Evolutionary conservation across 306 rosid genomes (phyloP).

Genomic region (Lupinus albus): DNA sequence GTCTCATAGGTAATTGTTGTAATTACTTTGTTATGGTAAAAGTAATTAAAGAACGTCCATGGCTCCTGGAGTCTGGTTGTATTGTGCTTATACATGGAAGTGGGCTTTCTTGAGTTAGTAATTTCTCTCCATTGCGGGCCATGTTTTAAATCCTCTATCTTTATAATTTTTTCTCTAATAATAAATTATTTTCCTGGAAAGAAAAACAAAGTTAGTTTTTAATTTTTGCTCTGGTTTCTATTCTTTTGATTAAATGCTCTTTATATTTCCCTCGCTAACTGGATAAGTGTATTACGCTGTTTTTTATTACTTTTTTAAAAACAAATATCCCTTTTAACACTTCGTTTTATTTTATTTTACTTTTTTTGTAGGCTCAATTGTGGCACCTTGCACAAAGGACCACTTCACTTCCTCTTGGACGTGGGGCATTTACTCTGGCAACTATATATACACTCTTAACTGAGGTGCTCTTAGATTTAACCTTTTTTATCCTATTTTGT

Average conservation of each 20-base stretch:
- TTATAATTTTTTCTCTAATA: too few relatives aligned
- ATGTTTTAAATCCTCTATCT: too few relatives aligned
- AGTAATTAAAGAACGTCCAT: not conserved
- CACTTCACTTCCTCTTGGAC: slow-evolving; percentile 92
- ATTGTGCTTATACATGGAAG: too few relatives aligned
- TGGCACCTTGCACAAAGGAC: slow-evolving; percentile 99
- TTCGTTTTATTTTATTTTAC: slow-evolving; percentile 9
- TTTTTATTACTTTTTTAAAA: not conserved
- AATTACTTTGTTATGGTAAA: not conserved
- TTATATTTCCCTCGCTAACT: slow-evolving; percentile 29
- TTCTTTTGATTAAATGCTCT: not conserved
- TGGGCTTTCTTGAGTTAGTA: not conserved
- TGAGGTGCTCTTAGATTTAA: slow-evolving; percentile 59
- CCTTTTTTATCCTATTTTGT: slow-evolving; percentile 9
- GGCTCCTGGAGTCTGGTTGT: too few relatives aligned
- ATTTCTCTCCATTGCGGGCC: not conserved
- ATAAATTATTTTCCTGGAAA: too few relatives aligned
- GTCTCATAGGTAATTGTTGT: not conserved
- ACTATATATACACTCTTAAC: slow-evolving; percentile 93
- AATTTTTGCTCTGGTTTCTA: too few relatives aligned
- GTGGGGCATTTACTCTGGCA: slow-evolving; percentile 97
- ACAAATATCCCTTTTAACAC: slow-evolving; percentile 25
- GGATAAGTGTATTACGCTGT: not conserved
- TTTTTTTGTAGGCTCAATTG: slow-evolving; percentile 71
- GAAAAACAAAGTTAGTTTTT: too few relatives aligned